phyloP scores from a whole-genome alignment of 306 rosid genomes.

The Parietaria judaica region DNA sequence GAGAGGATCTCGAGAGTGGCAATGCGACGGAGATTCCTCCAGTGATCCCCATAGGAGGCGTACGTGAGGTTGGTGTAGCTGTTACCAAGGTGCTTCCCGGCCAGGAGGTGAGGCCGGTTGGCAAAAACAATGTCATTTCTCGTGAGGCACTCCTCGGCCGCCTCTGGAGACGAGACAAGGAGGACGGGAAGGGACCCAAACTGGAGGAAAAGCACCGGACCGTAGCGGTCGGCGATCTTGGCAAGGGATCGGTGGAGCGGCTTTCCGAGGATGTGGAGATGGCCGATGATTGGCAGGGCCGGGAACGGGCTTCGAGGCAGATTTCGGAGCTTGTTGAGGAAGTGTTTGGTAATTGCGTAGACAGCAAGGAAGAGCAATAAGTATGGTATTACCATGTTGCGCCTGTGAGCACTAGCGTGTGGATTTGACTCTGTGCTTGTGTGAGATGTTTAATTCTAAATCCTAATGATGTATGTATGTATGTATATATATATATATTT shows the following conservation, averaged over 20 bases:
- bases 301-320: slow-evolving; percentile 30
- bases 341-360: neutral
- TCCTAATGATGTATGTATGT: no score
- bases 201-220: slow-evolving; percentile 23
- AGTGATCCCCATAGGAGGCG: slow-evolving; percentile 35
- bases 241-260: slow-evolving; percentile 26
- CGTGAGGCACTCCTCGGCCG: slow-evolving; percentile 31
- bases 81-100: slow-evolving; percentile 24
- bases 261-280: slow-evolving; percentile 32
- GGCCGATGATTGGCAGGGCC: slow-evolving; percentile 26
- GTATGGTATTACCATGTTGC: neutral
- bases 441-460: neutral
- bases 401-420: neutral
- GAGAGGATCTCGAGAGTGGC: slow-evolving; percentile 25
- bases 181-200: slow-evolving; percentile 30
- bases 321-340: slow-evolving; percentile 1
- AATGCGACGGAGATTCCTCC: slow-evolving; percentile 31
- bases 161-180: slow-evolving; percentile 30
- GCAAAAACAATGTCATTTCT: slow-evolving; percentile 34
- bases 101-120: slow-evolving; percentile 28
- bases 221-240: slow-evolving; percentile 19
- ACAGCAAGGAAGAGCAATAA: neutral
- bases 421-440: neutral
- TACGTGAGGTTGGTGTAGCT: slow-evolving; percentile 24
- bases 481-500: no score